phyloP scores from a whole-genome alignment of 2,329 filamentous ascomycete species.

The Monosporascus sp. region DNA sequence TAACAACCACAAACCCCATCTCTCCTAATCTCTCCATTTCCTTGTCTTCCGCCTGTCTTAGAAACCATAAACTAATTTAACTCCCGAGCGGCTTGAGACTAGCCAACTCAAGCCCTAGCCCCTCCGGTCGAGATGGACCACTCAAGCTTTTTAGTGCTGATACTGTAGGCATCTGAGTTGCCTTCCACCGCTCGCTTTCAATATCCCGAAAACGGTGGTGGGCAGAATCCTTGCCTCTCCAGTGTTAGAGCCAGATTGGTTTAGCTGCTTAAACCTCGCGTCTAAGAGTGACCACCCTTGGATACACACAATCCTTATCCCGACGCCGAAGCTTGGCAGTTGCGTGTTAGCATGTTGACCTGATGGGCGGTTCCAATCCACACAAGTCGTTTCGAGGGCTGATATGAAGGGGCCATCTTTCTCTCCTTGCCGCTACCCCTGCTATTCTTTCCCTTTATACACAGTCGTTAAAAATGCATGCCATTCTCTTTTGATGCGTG shows the following conservation, averaged over 20 bases:
- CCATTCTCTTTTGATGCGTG: not conserved
- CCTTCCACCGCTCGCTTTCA: too few species aligned
- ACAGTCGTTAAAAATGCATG: not conserved
- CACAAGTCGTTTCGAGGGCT: not conserved
- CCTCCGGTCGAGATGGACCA: not conserved
- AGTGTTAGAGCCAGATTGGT: not conserved
- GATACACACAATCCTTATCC: not conserved
- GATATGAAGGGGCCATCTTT: not conserved
- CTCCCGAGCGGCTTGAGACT: too few species aligned
- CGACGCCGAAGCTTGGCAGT: not conserved
- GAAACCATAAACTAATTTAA: too few species aligned
- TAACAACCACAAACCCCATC: too few species aligned
- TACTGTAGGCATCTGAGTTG: not conserved
- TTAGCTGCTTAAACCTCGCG: not conserved
- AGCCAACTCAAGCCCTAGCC: not conserved
- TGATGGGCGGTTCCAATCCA: not conserved
- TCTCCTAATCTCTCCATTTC: too few species aligned
- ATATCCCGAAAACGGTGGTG: too few species aligned
- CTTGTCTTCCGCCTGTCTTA: too few species aligned
- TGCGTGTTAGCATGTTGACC: not conserved
- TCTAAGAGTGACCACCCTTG: not conserved
- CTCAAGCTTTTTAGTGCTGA: not conserved
- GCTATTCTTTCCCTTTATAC: not conserved
- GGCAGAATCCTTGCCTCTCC: too few species aligned
- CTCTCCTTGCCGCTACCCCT: not conserved